Conservation (phyloP, 495 filamentous ascomycete genomes). For the Staphylotrichum longicolle region DNA sequence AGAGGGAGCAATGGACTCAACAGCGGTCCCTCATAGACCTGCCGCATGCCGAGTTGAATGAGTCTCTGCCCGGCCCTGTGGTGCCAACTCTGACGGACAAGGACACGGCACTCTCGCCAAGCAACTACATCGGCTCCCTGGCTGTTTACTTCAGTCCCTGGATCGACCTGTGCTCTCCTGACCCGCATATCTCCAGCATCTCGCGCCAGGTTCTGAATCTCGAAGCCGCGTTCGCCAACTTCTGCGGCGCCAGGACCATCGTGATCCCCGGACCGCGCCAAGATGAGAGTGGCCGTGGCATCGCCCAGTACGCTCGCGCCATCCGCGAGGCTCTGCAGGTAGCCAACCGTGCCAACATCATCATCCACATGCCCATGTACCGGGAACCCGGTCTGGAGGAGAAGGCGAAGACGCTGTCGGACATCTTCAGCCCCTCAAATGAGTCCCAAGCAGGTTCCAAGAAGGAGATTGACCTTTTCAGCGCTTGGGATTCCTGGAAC, state of each 20-base stretch:
- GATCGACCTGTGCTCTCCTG: slow-evolving; percentile 84
- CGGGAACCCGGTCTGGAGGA: slow-evolving; percentile 47
- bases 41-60: slow-evolving; percentile 26
- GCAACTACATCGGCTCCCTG: slow-evolving; percentile 65
- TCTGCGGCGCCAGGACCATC: slow-evolving; percentile 83
- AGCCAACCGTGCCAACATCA: slow-evolving; percentile 71
- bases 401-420: slow-evolving; percentile 41
- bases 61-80: slow-evolving; percentile 46
- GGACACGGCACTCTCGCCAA: slow-evolving; percentile 73
- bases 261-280: slow-evolving; percentile 72
- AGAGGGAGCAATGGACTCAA: slow-evolving; percentile 29
- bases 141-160: slow-evolving; percentile 76
- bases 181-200: slow-evolving; percentile 76
- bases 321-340: slow-evolving; percentile 74
- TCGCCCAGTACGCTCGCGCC: slow-evolving; percentile 76
- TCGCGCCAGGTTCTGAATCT: slow-evolving; percentile 85
- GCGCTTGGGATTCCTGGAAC: slow-evolving; percentile 93
- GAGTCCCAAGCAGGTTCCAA: slow-evolving; percentile 16
- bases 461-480: slow-evolving; percentile 61
- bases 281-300: slow-evolving; percentile 40
- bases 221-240: slow-evolving; percentile 90
- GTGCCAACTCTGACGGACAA: slow-evolving; percentile 67
- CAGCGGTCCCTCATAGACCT: slow-evolving; percentile 21
- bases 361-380: slow-evolving; percentile 80
- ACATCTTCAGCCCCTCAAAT: slow-evolving; percentile 29